Base-by-base conservation (phyloP, 2,329 filamentous ascomycete genomes). In the Dactylellina sp. region DNA sequence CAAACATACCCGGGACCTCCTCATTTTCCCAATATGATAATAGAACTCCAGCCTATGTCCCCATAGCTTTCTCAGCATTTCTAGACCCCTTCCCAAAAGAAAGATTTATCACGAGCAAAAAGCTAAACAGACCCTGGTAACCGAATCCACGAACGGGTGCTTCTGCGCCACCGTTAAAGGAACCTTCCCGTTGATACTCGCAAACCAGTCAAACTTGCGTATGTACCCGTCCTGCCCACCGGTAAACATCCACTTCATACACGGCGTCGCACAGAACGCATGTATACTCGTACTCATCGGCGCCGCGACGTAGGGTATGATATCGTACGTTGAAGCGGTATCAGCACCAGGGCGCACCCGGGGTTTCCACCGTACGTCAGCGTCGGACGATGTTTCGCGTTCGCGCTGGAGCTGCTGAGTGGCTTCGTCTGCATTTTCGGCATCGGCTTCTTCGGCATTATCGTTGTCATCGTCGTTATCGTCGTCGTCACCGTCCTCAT, bases 1-100 rank as follows among this genome's bases (percentile, higher is more conserved):
- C 28, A 32, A 50, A 71, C 79, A 66, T 79, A 82, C 81, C 80
- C 49, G 82, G 82, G 1, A 88, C 87, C 80, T 99, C 94, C 80
- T 97, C 93, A 79, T 98, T 99, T 81, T 97, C 95, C 95, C 95
- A 99, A 81, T 99, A 99, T 57, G 91, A 96, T 86, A 97, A 89
- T 55, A 98, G 83, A 4, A 97, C 91, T 0, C 93, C 95, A 1
- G 94, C 93, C 81, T 99, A 42, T 53, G n/a, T n/a, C n/a, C n/a
- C 52, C 16, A 18, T 18, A 24, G n/a, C n/a, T n/a, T 28, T 39
- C 35, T 55, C 46, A 59, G 47, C 44, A 18, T n/a, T 9, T 1
- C 9, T n/a, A n/a, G 39, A 25, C 18, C 11, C 7, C 2, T 18
- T 11, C 18, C n/a, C 32, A 35, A 5, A 11, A 16, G 14, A 32